Base-by-base conservation (phyloP, 805 yeast genomes). In the Starmerella bombi region DNA sequence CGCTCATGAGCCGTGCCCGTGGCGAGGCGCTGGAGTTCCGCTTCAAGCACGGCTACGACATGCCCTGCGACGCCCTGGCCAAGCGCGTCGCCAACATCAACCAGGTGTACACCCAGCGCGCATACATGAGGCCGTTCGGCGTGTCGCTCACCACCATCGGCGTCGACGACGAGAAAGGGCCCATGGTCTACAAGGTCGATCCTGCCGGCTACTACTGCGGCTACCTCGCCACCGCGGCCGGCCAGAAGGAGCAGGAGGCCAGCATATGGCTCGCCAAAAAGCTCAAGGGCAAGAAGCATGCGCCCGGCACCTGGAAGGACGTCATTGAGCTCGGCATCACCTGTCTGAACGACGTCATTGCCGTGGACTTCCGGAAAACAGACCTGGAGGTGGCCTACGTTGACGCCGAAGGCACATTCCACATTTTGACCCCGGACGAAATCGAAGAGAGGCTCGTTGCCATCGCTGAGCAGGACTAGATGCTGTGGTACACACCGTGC, bases 61-160 rank as follows among this genome's bases (percentile, higher is more conserved):
- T 91, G 84, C 97, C 97, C 3, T 83, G 82, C 48, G 95, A 84
- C 57, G 83, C 80, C 21, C 67, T 86, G 54, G 82, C 95, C 31
- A 88, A 88, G 65, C 73, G 96, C 59, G 79, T 91, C 81, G 97
- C 97, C 41, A 91, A 91, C 60, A 65, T 85, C 57, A 80, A 94
- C 37, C 98, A 91, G 67, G 74, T 91, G 48, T 91, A 85, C 62
- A 91, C 98, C 32, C 98, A 91, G 64, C 73, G 96, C 58, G 97
- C 97, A 9, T 88, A 88, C 62, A 91, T 91, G 97, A 76, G 98
- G 63, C 98, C 98, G 20, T 69, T 85, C 51, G 98, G 98, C 29
- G 95, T 88, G 44, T 83, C 94, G 22, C 70, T 85, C 57, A 84
- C 95, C 20, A 79, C 88, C 55, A 71, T 85, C 43, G 75, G 93